Evolutionary conservation across 768 basidiomycete species (phyloP), one percentile per base, ranked within the genome.

Genomic region (Tephrocybe sp.): DNA sequence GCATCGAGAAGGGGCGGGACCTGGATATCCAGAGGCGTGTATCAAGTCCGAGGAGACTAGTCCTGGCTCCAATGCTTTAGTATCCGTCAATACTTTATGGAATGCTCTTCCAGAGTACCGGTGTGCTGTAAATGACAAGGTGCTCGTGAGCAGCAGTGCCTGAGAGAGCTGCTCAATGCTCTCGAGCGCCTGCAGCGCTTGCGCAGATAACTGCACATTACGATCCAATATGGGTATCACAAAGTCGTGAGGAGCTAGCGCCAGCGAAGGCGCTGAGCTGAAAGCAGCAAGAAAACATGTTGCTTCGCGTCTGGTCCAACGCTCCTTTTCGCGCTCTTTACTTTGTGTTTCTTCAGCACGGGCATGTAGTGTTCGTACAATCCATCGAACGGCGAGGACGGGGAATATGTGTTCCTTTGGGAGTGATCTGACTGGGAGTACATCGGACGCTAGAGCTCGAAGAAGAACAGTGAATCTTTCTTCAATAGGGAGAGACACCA

Each of bases 271-370:
- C 39, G 64, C 41, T 63, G 67, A 65, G 26, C 52, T 45, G 63
- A 83, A 82, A 26, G 81, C 71, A 0, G 78, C 69, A 35, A 91
- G 72, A 59, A 89, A 74, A 24, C 78, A 80, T 3, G 60, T 70
- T 3, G 79, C 84, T 61, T 92, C 89, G 5, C 64, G 68, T 52
- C 65, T 72, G 0, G 83, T 85, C 89, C 89, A 92, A 21, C 78
- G 72, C 60, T 88, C 88, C 54, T 73, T 75, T 51, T 84, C 78
- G 32, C 80, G 76, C n/a, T 80, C 84, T 58, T 75, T 80, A 52
- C 69, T 80, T 15, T 65, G 61, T 0, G 68, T 72, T 57, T 81
- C 84, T 42, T 71, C 54, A 21, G 81, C 78, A 15, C 86, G 78
- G 7, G 54, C 52, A 47, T 82, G 73, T 36, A 87, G 64, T 0